Percentiles rank a stretch among this genome's conserved stretches.
phyloP scores from a whole-genome alignment of 371 early-diverging fungal genomes.

The Ordospora pajunii region DNA sequence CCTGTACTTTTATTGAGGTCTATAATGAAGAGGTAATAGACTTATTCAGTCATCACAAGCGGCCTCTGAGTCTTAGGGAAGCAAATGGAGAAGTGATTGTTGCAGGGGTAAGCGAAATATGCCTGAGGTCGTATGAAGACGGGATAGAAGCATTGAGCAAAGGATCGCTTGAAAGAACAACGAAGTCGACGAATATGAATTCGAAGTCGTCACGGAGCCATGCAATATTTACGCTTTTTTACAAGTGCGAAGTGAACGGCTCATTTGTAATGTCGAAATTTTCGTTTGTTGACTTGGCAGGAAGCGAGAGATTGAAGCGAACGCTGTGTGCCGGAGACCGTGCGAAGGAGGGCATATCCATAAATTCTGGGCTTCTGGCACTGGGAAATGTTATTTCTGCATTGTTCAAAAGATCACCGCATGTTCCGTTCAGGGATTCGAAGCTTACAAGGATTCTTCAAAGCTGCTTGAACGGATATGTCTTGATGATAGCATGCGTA shows the following conservation, averaged over 20 bases:
- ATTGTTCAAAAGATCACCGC: constrained; percentile 67
- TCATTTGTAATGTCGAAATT: constrained; percentile 10
- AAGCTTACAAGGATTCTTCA: constrained; percentile 90
- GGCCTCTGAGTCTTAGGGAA: constrained; percentile 75
- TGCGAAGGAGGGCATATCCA: constrained; percentile 87
- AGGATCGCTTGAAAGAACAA: constrained; percentile 73
- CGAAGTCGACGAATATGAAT: constrained; percentile 90
- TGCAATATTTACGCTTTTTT: constrained; percentile 86
- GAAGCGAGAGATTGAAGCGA: constrained; percentile 87
- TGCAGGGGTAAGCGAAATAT: constrained; percentile 74
- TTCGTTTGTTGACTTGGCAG: constrained; percentile 94
- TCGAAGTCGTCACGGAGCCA: constrained; percentile 83
- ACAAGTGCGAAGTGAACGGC: constrained; percentile 31
- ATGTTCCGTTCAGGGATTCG: constrained; percentile 87
- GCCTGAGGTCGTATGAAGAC: constrained; percentile 69
- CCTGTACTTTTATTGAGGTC: constrained; percentile 69
- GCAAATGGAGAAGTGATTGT: constrained; percentile 74
- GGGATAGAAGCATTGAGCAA: constrained; percentile 74
- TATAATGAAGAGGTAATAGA: constrained; percentile 81
- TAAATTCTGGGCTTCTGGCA: constrained; percentile 87
- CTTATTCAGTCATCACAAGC: constrained; percentile 68
- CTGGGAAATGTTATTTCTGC: constrained; percentile 96
- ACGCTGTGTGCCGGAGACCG: constrained; percentile 83
- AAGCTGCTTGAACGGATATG: constrained; percentile 78
- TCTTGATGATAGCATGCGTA: constrained; percentile 83